Percentiles rank a stretch among this genome's conserved stretches.
These are phyloP conservation scores for Phialophora macrospora DNA, from an alignment of 2,329 filamentous ascomycete genomes.

Conservation along the genomic window DNA sequence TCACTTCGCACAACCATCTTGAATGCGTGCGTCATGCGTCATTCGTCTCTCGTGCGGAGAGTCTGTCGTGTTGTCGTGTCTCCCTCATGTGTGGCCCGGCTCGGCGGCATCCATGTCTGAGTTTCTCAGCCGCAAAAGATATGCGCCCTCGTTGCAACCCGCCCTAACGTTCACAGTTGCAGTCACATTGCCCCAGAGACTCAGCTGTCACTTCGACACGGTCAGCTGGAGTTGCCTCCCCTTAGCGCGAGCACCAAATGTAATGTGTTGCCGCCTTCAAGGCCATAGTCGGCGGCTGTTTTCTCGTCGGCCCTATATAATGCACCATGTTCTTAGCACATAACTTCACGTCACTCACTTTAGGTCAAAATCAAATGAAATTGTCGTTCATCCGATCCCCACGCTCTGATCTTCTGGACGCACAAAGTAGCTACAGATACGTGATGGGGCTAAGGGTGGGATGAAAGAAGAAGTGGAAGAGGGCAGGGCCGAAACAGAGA, in stretches of 20 bases:
- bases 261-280: slow-evolving; percentile 89
- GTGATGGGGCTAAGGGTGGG: neutral
- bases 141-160: no score
- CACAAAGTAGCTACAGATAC: neutral
- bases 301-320: slow-evolving; percentile 84
- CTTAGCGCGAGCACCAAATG: slow-evolving; percentile 94
- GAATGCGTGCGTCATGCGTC: neutral
- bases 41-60: neutral
- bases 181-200: neutral
- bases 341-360: no score
- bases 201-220: neutral
- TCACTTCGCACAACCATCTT: neutral
- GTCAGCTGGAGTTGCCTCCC: slow-evolving; percentile 61
- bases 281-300: slow-evolving; percentile 84
- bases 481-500: neutral
- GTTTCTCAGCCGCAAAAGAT: neutral
- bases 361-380: no score
- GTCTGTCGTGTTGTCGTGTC: neutral
- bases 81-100: neutral
- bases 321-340: neutral
- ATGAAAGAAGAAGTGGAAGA: neutral
- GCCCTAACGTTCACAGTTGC: neutral
- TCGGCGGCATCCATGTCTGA: neutral
- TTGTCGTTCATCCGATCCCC: no score
- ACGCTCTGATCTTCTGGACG: no score